These are phyloP conservation scores for Vinca minor DNA, from an alignment of 257 asterid species.

Conservation along the genomic window DNA sequence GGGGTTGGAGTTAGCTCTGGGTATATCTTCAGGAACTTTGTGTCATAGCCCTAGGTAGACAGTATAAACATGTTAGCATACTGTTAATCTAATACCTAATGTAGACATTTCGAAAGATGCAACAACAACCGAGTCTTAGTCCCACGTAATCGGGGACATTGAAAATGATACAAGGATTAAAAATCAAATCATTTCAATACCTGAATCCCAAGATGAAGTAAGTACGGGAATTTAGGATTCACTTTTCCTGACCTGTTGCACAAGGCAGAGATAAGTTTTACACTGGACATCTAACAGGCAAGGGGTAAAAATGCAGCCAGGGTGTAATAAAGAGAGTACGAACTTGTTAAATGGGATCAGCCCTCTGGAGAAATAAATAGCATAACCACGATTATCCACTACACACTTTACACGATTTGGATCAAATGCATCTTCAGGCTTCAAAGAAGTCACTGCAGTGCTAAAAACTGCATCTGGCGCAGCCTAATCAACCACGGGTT, in stretches of 20 bases:
- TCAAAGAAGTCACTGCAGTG: slow-evolving; percentile 72
- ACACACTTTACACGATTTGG: slow-evolving; percentile 84
- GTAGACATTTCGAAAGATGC: neutral
- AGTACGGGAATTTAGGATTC: slow-evolving; percentile 66
- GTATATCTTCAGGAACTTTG: slow-evolving; percentile 66
- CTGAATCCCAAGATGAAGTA: slow-evolving; percentile 93
- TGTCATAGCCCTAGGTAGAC: slow-evolving; percentile 59
- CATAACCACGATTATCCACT: slow-evolving; percentile 66
- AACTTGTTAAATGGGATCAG: slow-evolving; percentile 82
- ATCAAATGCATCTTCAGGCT: slow-evolving; percentile 80
- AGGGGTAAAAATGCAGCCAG: slow-evolving; percentile 1
- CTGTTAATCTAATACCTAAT: neutral
- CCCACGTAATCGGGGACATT: too few relatives aligned
- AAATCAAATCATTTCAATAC: slow-evolving; percentile 29
- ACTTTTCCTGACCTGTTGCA: slow-evolving; percentile 57
- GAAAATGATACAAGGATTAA: too few relatives aligned
- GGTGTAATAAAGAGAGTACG: slow-evolving; percentile 19
- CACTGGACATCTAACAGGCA: slow-evolving; percentile 4
- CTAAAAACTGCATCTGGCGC: slow-evolving; percentile 91
- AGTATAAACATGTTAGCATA: slow-evolving; percentile 11
- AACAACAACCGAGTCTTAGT: too few relatives aligned
- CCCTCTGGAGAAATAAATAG: slow-evolving; percentile 80
- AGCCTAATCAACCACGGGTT: slow-evolving; percentile 37
- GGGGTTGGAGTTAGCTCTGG: slow-evolving; percentile 71
- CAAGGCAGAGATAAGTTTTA: slow-evolving; percentile 1